A percentile compares a stretch with the other conserved stretches of the same genome.
Evolutionary conservation across 106 monocot species (phyloP).

Genomic region (Triglochin maritima): DNA sequence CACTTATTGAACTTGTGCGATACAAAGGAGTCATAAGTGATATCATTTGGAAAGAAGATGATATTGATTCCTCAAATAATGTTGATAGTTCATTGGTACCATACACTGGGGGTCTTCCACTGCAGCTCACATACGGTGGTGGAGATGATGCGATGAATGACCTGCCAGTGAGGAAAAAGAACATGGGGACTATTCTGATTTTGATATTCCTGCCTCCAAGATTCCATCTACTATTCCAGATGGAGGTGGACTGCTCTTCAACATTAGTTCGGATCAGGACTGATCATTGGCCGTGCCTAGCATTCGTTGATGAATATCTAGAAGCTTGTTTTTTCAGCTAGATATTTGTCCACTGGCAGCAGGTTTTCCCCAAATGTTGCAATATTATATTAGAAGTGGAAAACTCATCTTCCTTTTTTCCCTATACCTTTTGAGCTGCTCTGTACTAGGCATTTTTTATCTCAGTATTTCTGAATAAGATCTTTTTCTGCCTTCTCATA

Average conservation of each 20-base stretch:
- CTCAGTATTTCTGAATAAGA: too few relatives aligned
- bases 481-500: too few relatives aligned
- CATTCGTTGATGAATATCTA: conserved; percentile 88
- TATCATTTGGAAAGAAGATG: conserved; percentile 50
- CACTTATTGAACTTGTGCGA: conserved; percentile 33
- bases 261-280: conserved; percentile 86
- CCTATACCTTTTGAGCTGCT: not conserved
- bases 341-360: not conserved
- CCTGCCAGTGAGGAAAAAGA: conserved; percentile 24
- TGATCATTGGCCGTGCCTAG: conserved; percentile 96
- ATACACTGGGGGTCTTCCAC: conserved; percentile 28
- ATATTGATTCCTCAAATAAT: conserved; percentile 2
- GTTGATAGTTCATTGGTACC: conserved; percentile 37
- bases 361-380: not conserved
- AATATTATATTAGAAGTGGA: not conserved
- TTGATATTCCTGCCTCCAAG: conserved; percentile 86
- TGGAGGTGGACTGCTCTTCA: conserved; percentile 64
- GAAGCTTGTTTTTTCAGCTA: conserved; percentile 43
- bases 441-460: not conserved
- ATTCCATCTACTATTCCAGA: conserved; percentile 83
- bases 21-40: conserved; percentile 47
- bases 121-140: conserved; percentile 40
- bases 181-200: conserved; percentile 46
- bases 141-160: conserved; percentile 9
- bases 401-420: not conserved